Evolutionary conservation across 495 filamentous ascomycete genomes (phyloP).

Genomic region (Xylaria venustula): DNA sequence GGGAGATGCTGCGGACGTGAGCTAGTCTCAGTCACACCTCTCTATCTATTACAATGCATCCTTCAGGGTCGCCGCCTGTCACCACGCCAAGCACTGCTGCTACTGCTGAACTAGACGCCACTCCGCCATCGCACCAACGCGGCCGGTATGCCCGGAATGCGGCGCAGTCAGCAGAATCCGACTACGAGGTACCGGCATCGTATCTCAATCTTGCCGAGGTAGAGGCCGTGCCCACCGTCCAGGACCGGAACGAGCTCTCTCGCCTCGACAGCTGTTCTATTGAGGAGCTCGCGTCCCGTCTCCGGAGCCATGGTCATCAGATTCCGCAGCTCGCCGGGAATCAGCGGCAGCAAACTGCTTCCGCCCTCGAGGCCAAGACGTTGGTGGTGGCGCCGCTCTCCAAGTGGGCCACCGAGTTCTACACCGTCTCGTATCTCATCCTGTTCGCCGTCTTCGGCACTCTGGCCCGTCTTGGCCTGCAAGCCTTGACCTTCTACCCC

Average conservation of each 20-base stretch:
- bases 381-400: slow-evolving; percentile 38
- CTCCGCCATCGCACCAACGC: not conserved
- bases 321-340: not conserved
- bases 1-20: too few relatives aligned
- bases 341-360: not conserved
- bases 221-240: slow-evolving; percentile 41
- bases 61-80: too few relatives aligned
- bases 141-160: not conserved
- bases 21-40: too few relatives aligned
- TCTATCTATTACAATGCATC: too few relatives aligned
- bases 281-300: slow-evolving; percentile 21
- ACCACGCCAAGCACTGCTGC: not conserved
- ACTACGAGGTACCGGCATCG: slow-evolving; percentile 46
- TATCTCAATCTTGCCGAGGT: slow-evolving; percentile 52
- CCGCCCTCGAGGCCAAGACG: slow-evolving; percentile 2
- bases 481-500: slow-evolving; percentile 78
- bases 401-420: slow-evolving; percentile 65
- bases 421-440: slow-evolving; percentile 76
- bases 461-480: slow-evolving; percentile 76
- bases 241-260: slow-evolving; percentile 41
- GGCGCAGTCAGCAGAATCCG: slow-evolving; percentile 16
- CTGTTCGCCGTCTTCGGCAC: slow-evolving; percentile 88
- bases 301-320: too few relatives aligned
- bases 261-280: slow-evolving; percentile 26
- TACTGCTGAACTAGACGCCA: not conserved